phyloP scores from a whole-genome alignment of 257 asterid genomes.

The Verbena officinalis region DNA sequence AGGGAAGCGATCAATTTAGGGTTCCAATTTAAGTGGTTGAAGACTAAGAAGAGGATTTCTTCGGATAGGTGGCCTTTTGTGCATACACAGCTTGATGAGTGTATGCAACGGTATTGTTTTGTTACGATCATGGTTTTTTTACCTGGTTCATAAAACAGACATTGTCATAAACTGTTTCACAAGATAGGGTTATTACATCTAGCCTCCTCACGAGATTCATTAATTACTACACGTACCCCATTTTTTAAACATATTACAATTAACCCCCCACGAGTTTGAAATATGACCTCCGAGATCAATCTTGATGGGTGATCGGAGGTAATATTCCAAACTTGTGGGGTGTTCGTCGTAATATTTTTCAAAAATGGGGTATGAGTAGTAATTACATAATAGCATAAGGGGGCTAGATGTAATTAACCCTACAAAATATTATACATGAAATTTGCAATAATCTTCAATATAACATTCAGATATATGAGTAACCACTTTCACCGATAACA shows the following conservation, averaged over 20 bases:
- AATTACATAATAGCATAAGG: no score
- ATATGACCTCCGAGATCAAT: no score
- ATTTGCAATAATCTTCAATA: neutral
- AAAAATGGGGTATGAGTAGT: no score
- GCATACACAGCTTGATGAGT: constrained; percentile 79
- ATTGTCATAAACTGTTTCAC: constrained; percentile 1
- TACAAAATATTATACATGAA: neutral
- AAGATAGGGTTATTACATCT: neutral
- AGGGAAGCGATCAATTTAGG: constrained; percentile 76
- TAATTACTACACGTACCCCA: no score
- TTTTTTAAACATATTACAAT: no score
- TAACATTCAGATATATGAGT: no score
- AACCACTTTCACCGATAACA: neutral
- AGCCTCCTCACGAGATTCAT: no score
- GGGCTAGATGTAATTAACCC: no score
- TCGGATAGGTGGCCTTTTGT: constrained; percentile 85
- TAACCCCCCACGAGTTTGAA: no score
- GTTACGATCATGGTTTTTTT: constrained; percentile 59
- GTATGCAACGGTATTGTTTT: constrained; percentile 89
- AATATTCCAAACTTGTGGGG: no score
- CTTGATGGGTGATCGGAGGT: no score
- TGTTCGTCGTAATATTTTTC: no score
- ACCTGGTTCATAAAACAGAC: constrained; percentile 41
- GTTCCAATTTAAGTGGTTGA: constrained; percentile 78
- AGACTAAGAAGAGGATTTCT: constrained; percentile 77